Evolutionary conservation across 108 stramenopile genomes (phyloP), one percentile per base, ranked within the genome.

Genomic region (Asterionellopsis glacialis): DNA sequence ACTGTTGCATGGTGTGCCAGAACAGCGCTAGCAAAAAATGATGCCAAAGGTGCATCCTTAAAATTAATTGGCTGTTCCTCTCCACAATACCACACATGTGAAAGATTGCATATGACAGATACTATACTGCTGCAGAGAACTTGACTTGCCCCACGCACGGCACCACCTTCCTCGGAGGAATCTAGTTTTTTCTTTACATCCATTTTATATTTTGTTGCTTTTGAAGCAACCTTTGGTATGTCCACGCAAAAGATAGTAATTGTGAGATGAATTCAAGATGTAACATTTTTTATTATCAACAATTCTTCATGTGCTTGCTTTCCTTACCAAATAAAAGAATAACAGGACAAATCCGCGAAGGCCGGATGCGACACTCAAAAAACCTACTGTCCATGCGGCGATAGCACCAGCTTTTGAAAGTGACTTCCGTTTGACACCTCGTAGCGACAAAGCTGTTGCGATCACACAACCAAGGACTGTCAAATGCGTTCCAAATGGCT

Each of bases 1-100:
- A 79, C 85, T 13, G 84, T 86, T 14, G 89, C 83, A 63, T 94
- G 87, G 52, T 90, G 92, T 0, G 86, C 83, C 11, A 90, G 40
- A 22, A 88, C 67, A 12, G 73, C 85, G 55, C 84, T 87, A 2
- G 87, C 59, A 24, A 94, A 60, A 9, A 51, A 61, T 1, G 83
- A 74, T 50, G 76, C 58, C 11, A 80, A 27, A 7, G 69, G 40
- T 45, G 13, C 16, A 39, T 41, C 15, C 16, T 41, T 27, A 58
- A 51, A 53, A 11, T 57, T 14, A 0, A 47, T 67, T 2, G 81
- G 56, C 38, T 47, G 56, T 49, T 91, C 90, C 28, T 57, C 56
- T 27, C 90, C 90, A 48, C 63, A 79, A 38, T 55, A 63, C 23
- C 60, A 5, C 0, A 75, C 83, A 57, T 88, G 90, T 0, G 75